These are phyloP conservation scores for Aspergillus brasiliensis DNA, from an alignment of 2,329 filamentous ascomycete genomes.

Conservation along the genomic window DNA sequence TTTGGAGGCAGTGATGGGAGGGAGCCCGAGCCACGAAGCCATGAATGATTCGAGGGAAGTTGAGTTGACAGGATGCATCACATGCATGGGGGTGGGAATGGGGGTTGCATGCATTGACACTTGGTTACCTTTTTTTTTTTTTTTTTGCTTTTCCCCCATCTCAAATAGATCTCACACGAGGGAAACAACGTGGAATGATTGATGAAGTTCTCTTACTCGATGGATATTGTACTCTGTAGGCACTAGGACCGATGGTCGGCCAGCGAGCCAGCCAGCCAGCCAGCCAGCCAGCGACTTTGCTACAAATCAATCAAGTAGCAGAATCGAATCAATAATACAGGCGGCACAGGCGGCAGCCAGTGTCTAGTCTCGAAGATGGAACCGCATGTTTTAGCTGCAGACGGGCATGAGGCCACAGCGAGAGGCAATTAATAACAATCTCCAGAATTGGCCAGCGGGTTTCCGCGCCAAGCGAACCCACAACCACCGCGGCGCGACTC, in stretches of 20 bases:
- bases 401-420: background rate
- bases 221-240: too few relatives aligned
- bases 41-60: background rate
- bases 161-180: too few relatives aligned
- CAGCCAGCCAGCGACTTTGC: too few relatives aligned
- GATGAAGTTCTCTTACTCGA: too few relatives aligned
- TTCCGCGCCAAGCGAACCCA: constrained; percentile 7
- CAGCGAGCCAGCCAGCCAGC: too few relatives aligned
- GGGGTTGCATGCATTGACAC: background rate
- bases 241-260: background rate
- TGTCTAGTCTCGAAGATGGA: background rate
- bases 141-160: background rate
- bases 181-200: background rate
- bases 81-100: background rate
- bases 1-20: constrained; percentile 32
- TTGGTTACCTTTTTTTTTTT: background rate
- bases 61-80: background rate
- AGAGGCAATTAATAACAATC: background rate
- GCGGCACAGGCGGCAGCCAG: background rate
- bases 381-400: too few relatives aligned
- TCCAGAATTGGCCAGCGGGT: background rate
- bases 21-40: background rate
- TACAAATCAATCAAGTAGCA: too few relatives aligned
- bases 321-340: background rate
- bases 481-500: background rate